A percentile compares a stretch with the other conserved stretches of the same genome.
Evolutionary conservation across 2,329 filamentous ascomycete species (phyloP).

Genomic region (Cladosporium sp.): DNA sequence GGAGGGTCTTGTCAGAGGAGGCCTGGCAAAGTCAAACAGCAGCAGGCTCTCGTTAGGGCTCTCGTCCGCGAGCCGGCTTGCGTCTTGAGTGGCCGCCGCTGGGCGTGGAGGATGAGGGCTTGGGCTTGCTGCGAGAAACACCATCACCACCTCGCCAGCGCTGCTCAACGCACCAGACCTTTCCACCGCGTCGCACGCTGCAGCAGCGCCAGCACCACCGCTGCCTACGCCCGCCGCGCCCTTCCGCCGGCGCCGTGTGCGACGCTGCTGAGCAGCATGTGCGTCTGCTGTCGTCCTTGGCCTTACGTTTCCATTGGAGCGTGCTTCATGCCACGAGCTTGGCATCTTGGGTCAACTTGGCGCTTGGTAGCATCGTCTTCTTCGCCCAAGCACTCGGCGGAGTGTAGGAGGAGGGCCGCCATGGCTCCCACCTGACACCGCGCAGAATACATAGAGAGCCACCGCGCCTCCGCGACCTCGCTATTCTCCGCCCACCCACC

Average conservation of each 20-base stretch:
- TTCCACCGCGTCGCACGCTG: too few species aligned
- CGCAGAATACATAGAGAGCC: conserved; percentile 8
- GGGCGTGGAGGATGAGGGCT: neutral
- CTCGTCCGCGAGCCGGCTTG: neutral
- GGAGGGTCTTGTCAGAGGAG: too few species aligned
- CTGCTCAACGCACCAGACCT: too few species aligned
- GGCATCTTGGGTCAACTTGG: conserved; percentile 3
- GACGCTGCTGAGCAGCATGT: neutral
- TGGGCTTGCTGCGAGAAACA: neutral
- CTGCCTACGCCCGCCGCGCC: neutral
- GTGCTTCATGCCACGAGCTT: neutral
- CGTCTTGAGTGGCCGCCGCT: neutral
- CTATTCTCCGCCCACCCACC: neutral
- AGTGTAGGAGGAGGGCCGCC: neutral
- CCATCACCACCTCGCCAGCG: neutral
- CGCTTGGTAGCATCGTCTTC: neutral
- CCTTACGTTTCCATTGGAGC: conserved; percentile 1
- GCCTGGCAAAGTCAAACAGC: too few species aligned
- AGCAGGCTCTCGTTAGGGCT: neutral
- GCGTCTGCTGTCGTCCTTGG: neutral
- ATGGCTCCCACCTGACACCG: conserved; percentile 7
- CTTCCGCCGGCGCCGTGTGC: neutral
- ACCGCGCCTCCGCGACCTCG: neutral
- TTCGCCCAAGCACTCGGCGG: neutral
- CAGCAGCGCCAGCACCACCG: neutral